A percentile compares a stretch with the other conserved stretches of the same genome.
Conservation (phyloP, 768 basidiomycete species). For the Lactarius pseudohatsudake region DNA sequence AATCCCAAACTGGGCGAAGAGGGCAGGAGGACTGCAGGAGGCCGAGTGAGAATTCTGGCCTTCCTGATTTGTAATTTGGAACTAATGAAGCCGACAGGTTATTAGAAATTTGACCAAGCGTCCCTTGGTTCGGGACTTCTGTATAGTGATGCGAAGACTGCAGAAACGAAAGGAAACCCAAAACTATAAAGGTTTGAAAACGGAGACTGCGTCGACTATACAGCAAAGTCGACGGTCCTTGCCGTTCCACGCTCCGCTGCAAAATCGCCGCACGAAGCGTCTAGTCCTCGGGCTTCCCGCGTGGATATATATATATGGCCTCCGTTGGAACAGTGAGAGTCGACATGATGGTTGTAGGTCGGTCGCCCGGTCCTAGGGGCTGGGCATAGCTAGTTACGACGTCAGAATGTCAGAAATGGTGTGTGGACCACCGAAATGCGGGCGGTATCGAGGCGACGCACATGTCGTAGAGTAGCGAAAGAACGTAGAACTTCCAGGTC, state of each 20-base stretch:
- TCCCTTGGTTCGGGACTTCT: background rate
- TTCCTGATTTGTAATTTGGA: no score
- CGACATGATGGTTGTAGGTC: background rate
- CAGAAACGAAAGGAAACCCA: background rate
- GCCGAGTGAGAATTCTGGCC: no score
- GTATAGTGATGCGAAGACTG: background rate
- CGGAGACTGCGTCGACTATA: background rate
- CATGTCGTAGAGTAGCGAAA: conserved; percentile 17
- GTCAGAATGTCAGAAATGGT: conserved; percentile 8
- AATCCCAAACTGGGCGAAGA: no score
- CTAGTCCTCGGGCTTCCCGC: background rate
- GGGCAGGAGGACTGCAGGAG: no score
- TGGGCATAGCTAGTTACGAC: background rate
- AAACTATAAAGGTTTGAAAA: no score
- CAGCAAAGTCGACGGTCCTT: background rate
- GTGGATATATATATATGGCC: background rate
- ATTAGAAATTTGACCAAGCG: background rate
- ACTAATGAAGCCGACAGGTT: background rate
- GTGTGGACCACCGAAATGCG: background rate
- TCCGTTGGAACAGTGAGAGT: conserved; percentile 12
- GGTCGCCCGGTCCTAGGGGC: background rate
- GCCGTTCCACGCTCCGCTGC: no score
- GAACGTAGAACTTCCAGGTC: conserved; percentile 18
- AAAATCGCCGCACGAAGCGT: background rate
- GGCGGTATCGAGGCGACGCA: background rate